Base-by-base conservation (phyloP, 345 rosid species). In the Brassica cretica region DNA sequence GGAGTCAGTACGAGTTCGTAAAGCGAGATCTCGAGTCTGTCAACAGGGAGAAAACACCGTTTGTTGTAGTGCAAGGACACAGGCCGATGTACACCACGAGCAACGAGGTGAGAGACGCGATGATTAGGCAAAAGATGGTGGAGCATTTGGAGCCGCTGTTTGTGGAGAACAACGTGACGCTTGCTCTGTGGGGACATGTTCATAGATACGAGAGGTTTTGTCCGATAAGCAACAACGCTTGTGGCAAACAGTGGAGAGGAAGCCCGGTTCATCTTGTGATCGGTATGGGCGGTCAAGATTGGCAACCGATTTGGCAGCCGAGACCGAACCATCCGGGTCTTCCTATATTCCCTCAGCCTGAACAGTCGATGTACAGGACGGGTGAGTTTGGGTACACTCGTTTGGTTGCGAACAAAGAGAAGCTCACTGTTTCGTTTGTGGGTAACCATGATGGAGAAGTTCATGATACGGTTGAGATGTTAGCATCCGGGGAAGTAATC, bases 241-340 rank as follows among this genome's bases (percentile, higher is more conserved):
- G 98, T 49, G 84, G 83, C 14, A 84, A 80, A 72, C 62, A 61
- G n/a, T 87, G 89, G 91, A 85, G 83, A 68, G 90, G 89, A 70
- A 80, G 72, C 72, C 97, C 97, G 0, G 86, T 94, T 74, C 98
- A 94, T 82, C 77, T 92, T 12, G 97, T 94, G 82, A 94, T 94
- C n/a, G 97, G 98, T 73, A 94, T 94, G 98, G 97, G 80, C 11
- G 98, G 98, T 71, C 97, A 92, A 79, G 98, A 94, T 78, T 94
- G 95, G 93, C 97, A 94, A 84, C 84, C 97, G 33, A 84, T 76
- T 30, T 92, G 97, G 98, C 83, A 89, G 82, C 97, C 98, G 15
- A 86, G 97, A 85, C 81, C 82, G 7, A 86, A 86, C 75, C 98
- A 94, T 75, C 95, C 85, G 21, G 68, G 64, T 1, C 76, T 80